These are phyloP conservation scores for Polychytrium aggregatum DNA, from an alignment of 192 early-diverging fungal genomes.

Conservation along the genomic window DNA sequence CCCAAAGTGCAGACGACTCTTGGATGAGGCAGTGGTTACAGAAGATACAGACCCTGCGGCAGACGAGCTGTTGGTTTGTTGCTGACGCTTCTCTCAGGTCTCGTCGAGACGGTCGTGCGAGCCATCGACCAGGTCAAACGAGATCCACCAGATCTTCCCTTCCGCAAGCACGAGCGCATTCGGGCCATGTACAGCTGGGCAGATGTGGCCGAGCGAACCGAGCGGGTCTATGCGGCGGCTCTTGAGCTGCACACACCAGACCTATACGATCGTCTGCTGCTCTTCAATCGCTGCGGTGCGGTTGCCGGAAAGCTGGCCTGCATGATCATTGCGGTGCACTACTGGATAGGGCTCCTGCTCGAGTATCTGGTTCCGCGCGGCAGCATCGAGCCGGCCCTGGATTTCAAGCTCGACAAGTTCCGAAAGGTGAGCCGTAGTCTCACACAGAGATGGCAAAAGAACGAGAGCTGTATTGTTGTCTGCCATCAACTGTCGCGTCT, in stretches of 20 bases:
- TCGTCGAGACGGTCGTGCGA: constrained; percentile 55
- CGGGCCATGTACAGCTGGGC: constrained; percentile 95
- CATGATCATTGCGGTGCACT: constrained; percentile 80
- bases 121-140: constrained; percentile 57
- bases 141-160: constrained; percentile 18
- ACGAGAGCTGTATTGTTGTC: no score
- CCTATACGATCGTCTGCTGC: constrained; percentile 59
- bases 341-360: constrained; percentile 67
- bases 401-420: constrained; percentile 7
- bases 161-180: constrained; percentile 67
- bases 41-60: neutral
- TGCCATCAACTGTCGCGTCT: no score
- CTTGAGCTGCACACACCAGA: constrained; percentile 52
- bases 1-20: no score
- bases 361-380: constrained; percentile 69
- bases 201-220: constrained; percentile 89
- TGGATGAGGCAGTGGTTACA: no score
- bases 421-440: no score
- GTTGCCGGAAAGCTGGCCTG: constrained; percentile 85
- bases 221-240: constrained; percentile 69
- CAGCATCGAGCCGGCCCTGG: constrained; percentile 59
- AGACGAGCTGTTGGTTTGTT: constrained; percentile 4
- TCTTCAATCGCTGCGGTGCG: constrained; percentile 56
- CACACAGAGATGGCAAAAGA: no score
- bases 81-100: constrained; percentile 25